Conservation (phyloP, 2,329 filamentous ascomycete species). For the Trichoderma cornu-damae region DNA sequence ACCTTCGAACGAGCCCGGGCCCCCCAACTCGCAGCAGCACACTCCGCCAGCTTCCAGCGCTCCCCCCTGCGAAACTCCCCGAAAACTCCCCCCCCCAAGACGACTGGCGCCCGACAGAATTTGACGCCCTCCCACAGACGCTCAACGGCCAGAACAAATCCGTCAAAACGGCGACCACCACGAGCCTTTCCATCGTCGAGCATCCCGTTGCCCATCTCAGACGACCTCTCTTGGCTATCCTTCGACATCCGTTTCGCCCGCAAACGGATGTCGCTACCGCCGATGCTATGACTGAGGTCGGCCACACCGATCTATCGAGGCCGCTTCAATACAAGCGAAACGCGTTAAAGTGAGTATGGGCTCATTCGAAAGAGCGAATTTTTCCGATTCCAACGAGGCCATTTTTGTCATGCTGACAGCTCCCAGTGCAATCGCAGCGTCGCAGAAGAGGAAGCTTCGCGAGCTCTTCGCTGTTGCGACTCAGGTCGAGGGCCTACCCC, state of each 20-base stretch:
- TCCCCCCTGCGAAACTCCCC: conserved; percentile 17
- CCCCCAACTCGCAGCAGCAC: neutral
- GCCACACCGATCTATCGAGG: conserved; percentile 59
- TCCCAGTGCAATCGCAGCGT: conserved; percentile 65
- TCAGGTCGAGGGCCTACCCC: conserved; percentile 57
- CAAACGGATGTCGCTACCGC: conserved; percentile 66
- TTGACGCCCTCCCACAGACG: conserved; percentile 32
- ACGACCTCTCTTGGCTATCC: conserved; percentile 23
- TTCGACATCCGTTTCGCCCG: conserved; percentile 52
- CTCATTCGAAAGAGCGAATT: conserved; percentile 43
- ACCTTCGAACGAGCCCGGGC: neutral
- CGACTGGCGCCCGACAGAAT: conserved; percentile 29
- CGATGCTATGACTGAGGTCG: conserved; percentile 69
- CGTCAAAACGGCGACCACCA: conserved; percentile 30
- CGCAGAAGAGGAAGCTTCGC: conserved; percentile 85
- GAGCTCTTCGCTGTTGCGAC: conserved; percentile 79
- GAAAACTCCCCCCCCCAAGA: no score
- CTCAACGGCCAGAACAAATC: conserved; percentile 28
- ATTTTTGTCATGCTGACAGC: conserved; percentile 42
- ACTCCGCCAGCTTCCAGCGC: conserved; percentile 16
- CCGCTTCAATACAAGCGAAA: conserved; percentile 61
- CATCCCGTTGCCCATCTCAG: conserved; percentile 29
- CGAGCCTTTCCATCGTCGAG: conserved; percentile 31
- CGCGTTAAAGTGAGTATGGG: conserved; percentile 53
- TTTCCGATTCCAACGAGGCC: conserved; percentile 46